A percentile compares a stretch with the other conserved stretches of the same genome.
Evolutionary conservation across 345 rosid species (phyloP).

Genomic region (Eucalyptus tenuipes): DNA sequence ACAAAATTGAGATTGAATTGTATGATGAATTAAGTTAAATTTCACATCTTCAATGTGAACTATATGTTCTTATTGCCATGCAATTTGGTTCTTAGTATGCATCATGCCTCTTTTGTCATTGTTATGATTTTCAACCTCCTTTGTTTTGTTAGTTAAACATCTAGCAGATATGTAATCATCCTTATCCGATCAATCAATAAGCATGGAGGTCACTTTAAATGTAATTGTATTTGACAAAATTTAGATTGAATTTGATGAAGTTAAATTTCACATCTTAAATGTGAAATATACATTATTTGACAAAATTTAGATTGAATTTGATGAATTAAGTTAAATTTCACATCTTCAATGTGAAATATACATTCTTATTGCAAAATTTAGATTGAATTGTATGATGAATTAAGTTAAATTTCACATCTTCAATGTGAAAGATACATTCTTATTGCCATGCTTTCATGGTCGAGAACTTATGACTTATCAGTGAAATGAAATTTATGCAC

Average conservation of each 20-base stretch:
- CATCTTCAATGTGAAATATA: no score
- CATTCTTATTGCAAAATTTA: background rate
- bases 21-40: background rate
- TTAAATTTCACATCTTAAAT: background rate
- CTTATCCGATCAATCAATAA: background rate
- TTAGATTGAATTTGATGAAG: background rate
- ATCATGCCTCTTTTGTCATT: background rate
- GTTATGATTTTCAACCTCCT: background rate
- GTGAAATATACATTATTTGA: no score
- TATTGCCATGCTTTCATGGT: background rate
- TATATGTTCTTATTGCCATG: background rate
- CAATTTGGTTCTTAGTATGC: background rate
- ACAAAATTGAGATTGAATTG: background rate
- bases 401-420: background rate
- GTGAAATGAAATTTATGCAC: background rate
- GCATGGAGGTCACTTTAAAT: background rate
- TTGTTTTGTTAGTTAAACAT: background rate
- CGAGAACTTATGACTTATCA: background rate
- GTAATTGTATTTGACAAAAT: background rate
- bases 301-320: background rate
- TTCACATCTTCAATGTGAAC: no score
- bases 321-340: no score
- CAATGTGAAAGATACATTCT: background rate
- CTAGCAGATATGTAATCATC: background rate
- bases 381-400: background rate